Percentiles rank a stretch among this genome's conserved stretches.
These are phyloP conservation scores for Talaromyces liani DNA, from an alignment of 495 filamentous ascomycete species.

Conservation along the genomic window DNA sequence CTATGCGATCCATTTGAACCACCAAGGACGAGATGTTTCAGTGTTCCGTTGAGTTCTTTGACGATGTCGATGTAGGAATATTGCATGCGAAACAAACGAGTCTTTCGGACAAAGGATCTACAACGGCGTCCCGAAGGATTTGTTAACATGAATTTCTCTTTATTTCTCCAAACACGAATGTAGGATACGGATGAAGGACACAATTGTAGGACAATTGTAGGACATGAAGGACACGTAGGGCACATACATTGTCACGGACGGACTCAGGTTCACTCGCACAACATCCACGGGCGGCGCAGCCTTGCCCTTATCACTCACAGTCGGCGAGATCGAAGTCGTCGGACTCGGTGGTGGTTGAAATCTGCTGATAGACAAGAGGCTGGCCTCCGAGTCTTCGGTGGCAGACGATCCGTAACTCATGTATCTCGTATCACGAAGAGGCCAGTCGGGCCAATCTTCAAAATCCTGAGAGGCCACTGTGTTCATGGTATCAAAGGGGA, in stretches of 20 bases:
- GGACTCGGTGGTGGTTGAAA: slow-evolving; percentile 22
- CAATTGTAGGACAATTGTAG: not conserved
- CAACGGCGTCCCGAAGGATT: not conserved
- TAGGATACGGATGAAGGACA: not conserved
- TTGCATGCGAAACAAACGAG: slow-evolving; percentile 34
- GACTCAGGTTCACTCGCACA: slow-evolving; percentile 27
- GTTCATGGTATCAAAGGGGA: not conserved
- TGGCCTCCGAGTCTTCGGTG: slow-evolving; percentile 32
- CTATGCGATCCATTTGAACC: slow-evolving; percentile 38
- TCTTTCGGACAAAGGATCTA: slow-evolving; percentile 35
- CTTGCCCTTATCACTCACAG: slow-evolving; percentile 25
- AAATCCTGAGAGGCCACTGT: slow-evolving; percentile 14
- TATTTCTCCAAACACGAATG: not conserved
- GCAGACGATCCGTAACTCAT: slow-evolving; percentile 32
- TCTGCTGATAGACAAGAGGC: slow-evolving; percentile 18
- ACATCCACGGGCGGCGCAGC: slow-evolving; percentile 30
- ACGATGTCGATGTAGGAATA: slow-evolving; percentile 37
- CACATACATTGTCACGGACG: slow-evolving; percentile 34
- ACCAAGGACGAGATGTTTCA: slow-evolving; percentile 34
- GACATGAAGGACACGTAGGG: slow-evolving; percentile 5
- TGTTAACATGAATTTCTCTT: not conserved
- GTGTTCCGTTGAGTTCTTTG: slow-evolving; percentile 30
- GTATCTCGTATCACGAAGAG: slow-evolving; percentile 22
- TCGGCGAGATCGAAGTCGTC: slow-evolving; percentile 22
- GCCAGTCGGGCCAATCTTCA: slow-evolving; percentile 27